Evolutionary conservation across 176 grass and related monocot genomes (phyloP), one percentile per base, ranked within the genome.

Genomic region (Tuctoria greenei): DNA sequence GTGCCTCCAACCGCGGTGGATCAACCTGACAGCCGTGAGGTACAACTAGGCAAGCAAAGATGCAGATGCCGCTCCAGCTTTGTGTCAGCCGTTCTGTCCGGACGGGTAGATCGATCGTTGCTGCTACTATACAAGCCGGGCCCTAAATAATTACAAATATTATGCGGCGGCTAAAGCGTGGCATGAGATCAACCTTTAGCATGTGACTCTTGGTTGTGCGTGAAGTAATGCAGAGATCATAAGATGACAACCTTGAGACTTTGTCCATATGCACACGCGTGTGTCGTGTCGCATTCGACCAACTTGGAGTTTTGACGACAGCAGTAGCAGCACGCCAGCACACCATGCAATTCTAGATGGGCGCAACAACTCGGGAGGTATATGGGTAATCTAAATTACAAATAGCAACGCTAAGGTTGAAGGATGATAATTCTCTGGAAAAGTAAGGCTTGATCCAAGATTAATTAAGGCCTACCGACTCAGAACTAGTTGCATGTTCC

Each of bases 121-220:
- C 49, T 71, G 24, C n/a, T n/a, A n/a, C n/a, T n/a, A n/a, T n/a
- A n/a, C n/a, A n/a, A n/a, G n/a, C n/a, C 10, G 11, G 7, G 42
- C 42, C 12, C 7, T 12, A 12, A 7, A 40, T 8, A 40, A 40
- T 5, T 40, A 40, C 38, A 40, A 0, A 77, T 3, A 74, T 18
- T 66, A 36, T 31, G 58, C 39, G 21, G 35, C n/a, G 24, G 21
- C 45, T 15, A 14, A 12, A 35, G 34, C 20, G 23, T 14, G 13
- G 25, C 7, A 37, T 46, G 58, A 15, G 42, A 36, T 26, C 49
- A 44, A 13, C 67, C 44, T 8, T 71, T 46, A 52, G 72, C 82
- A 85, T 66, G 49, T 79, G 82, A 84, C 47, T 65, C 82, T 16
- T 65, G 18, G 82, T 78, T 65, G 69, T 37, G 31, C 43, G 67